Percentiles rank a stretch among this genome's conserved stretches.
Evolutionary conservation across 164 flowering plant genomes (phyloP).

Genomic region (Hamamelis virginiana): DNA sequence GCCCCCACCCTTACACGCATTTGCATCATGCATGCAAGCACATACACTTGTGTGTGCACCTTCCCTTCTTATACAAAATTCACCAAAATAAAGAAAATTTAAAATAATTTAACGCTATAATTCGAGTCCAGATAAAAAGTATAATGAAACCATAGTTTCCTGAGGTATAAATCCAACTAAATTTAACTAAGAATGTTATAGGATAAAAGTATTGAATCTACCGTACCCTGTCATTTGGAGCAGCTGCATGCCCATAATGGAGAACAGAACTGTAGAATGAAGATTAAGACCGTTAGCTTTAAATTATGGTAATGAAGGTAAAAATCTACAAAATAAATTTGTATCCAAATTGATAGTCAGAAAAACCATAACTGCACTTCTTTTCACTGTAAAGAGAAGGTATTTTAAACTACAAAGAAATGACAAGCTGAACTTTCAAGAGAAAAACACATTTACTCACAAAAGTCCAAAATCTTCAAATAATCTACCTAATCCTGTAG

Average conservation of each 20-base stretch:
- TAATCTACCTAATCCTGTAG: not conserved
- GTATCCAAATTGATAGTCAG: not conserved
- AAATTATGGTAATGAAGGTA: not conserved
- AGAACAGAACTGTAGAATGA: constrained; percentile 68
- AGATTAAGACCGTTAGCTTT: constrained; percentile 7
- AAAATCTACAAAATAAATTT: not conserved
- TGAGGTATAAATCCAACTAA: not conserved
- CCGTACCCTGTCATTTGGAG: constrained; percentile 90
- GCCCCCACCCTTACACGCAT: too few species aligned
- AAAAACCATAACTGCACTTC: not conserved
- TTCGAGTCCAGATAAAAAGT: not conserved
- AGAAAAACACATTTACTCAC: not conserved
- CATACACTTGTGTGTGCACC: too few species aligned
- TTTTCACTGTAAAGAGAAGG: not conserved
- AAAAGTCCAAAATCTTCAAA: too few species aligned
- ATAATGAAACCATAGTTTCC: not conserved
- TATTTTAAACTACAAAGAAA: not conserved
- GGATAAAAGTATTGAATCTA: not conserved
- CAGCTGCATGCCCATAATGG: constrained; percentile 97
- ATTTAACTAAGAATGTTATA: not conserved
- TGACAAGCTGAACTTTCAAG: not conserved
- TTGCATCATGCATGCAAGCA: too few species aligned
- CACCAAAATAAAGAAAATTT: not conserved
- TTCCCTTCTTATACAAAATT: not conserved
- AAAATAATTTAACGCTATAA: not conserved